A percentile compares a stretch with the other conserved stretches of the same genome.
Evolutionary conservation across 495 filamentous ascomycete species (phyloP).

Genomic region (Lentithecium fluviatile): DNA sequence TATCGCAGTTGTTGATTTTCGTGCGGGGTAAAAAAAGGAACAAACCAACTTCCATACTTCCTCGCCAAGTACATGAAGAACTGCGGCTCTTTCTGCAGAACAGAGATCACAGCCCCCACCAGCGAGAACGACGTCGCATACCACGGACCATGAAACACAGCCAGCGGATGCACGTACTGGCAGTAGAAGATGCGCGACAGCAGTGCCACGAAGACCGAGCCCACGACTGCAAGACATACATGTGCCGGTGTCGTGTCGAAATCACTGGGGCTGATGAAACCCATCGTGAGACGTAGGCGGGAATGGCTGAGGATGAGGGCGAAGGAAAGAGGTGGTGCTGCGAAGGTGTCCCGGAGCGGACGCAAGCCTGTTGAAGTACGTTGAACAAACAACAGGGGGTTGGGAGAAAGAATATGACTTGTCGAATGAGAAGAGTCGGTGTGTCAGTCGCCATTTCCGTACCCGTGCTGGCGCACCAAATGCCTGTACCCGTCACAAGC

Average conservation of each 20-base stretch:
- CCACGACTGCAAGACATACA: not conserved
- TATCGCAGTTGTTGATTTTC: not conserved
- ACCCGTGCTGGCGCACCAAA: too few relatives aligned
- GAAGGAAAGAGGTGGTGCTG: too few relatives aligned
- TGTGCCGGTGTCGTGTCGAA: not conserved
- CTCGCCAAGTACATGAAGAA: conserved; percentile 24
- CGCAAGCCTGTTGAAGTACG: conserved; percentile 3
- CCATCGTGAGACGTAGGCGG: not conserved
- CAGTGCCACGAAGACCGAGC: not conserved
- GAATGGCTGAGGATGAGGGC: not conserved
- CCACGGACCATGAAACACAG: conserved; percentile 27
- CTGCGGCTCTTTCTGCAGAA: conserved; percentile 18
- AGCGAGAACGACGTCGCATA: conserved; percentile 20
- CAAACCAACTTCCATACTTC: conserved; percentile 20
- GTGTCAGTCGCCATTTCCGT: too few relatives aligned
- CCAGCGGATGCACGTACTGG: conserved; percentile 21
- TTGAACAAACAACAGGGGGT: conserved; percentile 4
- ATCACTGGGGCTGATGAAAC: not conserved
- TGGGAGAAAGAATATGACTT: too few relatives aligned
- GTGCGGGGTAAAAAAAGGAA: not conserved
- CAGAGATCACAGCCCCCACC: conserved; percentile 6
- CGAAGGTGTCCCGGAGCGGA: conserved; percentile 7
- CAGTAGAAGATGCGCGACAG: conserved; percentile 13
- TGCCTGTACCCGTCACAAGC: too few relatives aligned
- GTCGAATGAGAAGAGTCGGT: too few relatives aligned